Conservation (phyloP, 2,329 filamentous ascomycete species). For the Arthroderma sp. region DNA sequence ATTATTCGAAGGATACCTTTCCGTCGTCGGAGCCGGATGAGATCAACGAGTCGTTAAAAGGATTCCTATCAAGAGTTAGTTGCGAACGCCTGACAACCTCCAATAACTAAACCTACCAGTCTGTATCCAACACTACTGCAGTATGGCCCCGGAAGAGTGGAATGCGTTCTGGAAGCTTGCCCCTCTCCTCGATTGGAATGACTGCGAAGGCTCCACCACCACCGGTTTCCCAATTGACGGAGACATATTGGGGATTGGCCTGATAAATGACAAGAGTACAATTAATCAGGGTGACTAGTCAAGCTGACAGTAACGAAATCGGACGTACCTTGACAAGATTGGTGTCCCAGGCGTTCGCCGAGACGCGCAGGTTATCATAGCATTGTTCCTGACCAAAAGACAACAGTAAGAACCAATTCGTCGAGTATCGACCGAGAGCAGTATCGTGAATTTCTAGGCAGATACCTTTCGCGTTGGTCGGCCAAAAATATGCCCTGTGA, state of each 20-base stretch:
- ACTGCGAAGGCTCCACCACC: slow-evolving; percentile 95
- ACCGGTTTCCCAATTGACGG: slow-evolving; percentile 96
- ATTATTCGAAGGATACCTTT: slow-evolving; percentile 42
- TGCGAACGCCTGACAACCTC: slow-evolving; percentile 8
- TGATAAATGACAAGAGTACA: slow-evolving; percentile 25
- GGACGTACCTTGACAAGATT: slow-evolving; percentile 82
- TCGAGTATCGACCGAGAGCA: background rate
- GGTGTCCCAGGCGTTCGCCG: slow-evolving; percentile 97
- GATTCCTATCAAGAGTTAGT: slow-evolving; percentile 51
- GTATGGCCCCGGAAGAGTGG: slow-evolving; percentile 95
- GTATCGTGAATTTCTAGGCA: background rate
- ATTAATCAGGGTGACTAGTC: background rate
- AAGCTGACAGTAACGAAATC: slow-evolving; percentile 8
- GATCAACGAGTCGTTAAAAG: slow-evolving; percentile 86
- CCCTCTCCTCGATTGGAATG: slow-evolving; percentile 77
- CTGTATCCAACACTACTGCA: slow-evolving; percentile 86
- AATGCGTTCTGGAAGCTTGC: slow-evolving; percentile 81
- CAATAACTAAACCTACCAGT: slow-evolving; percentile 53
- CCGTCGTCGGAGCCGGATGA: slow-evolving; percentile 93
- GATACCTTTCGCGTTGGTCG: slow-evolving; percentile 73
- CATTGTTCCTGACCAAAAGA: slow-evolving; percentile 57
- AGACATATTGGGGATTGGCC: slow-evolving; percentile 91
- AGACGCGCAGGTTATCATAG: slow-evolving; percentile 96
- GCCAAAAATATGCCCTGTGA: slow-evolving; percentile 89
- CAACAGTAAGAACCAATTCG: background rate